Evolutionary conservation across 78 protist species (phyloP).

Genomic region (Parvularia atlantis): DNA sequence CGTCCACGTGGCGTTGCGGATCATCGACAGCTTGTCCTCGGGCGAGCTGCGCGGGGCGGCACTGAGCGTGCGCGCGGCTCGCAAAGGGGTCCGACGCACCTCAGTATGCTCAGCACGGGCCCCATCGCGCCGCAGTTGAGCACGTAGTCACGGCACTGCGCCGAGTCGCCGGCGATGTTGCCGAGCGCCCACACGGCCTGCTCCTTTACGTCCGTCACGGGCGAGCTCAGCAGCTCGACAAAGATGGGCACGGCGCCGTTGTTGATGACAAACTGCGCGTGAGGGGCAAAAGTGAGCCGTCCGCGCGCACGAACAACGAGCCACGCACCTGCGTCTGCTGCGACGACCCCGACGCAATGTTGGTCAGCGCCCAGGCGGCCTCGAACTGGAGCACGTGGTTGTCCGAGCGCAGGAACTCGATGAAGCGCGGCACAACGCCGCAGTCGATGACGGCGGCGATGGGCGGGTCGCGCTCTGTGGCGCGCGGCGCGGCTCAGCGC

Average conservation of each 20-base stretch:
- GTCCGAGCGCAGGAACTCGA: conserved; percentile 51
- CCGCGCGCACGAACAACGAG: too few relatives aligned
- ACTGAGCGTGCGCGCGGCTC: too few relatives aligned
- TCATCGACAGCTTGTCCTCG: conserved; percentile 41
- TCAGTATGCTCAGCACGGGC: conserved; percentile 49
- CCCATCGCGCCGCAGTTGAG: conserved; percentile 38
- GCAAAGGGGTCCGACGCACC: not conserved
- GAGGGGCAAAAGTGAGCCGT: too few relatives aligned
- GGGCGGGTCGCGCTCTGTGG: conserved; percentile 81
- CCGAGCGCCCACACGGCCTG: conserved; percentile 98
- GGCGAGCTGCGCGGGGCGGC: too few relatives aligned
- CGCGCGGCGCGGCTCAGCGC: too few relatives aligned
- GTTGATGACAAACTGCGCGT: conserved; percentile 67
- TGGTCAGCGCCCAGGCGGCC: conserved; percentile 97
- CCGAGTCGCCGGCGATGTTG: conserved; percentile 95
- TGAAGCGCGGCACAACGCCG: conserved; percentile 82
- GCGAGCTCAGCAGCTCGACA: conserved; percentile 65
- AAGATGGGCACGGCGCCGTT: conserved; percentile 82
- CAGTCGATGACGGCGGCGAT: conserved; percentile 77
- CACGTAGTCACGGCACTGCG: conserved; percentile 76
- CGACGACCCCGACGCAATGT: conserved; percentile 93
- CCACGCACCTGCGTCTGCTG: conserved; percentile 78
- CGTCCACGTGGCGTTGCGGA: conserved; percentile 95
- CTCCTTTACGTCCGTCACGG: conserved; percentile 77
- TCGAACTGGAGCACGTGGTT: conserved; percentile 52